Evolutionary conservation across 1,284 basidiomycete species (phyloP).

Genomic region (Moniliella sp.): DNA sequence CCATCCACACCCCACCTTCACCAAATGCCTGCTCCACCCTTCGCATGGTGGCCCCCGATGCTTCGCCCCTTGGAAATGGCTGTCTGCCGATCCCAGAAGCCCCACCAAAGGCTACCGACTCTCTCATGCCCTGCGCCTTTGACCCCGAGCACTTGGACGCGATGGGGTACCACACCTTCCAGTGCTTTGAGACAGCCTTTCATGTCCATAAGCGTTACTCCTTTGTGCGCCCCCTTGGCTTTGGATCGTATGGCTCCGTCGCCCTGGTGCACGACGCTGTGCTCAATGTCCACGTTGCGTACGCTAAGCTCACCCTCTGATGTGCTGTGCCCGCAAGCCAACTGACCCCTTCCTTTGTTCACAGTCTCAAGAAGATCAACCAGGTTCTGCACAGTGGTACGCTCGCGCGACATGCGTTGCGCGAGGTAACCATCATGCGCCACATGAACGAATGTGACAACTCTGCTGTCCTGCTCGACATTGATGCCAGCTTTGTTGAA

Average conservation of each 20-base stretch:
- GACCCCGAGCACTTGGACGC: slow-evolving; percentile 19
- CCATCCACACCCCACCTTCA: too few relatives aligned
- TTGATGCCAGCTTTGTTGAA: slow-evolving; percentile 29
- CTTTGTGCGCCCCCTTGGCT: slow-evolving; percentile 26
- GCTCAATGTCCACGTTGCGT: slow-evolving; percentile 24
- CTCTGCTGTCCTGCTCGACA: slow-evolving; percentile 24
- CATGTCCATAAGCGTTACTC: slow-evolving; percentile 28
- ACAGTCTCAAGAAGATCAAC: slow-evolving; percentile 27
- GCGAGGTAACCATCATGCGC: slow-evolving; percentile 23
- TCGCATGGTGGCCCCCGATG: too few relatives aligned
- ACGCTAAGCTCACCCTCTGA: slow-evolving; percentile 1
- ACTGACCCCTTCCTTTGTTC: too few relatives aligned
- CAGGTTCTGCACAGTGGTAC: slow-evolving; percentile 28
- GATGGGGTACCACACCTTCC: slow-evolving; percentile 27
- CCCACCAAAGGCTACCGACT: too few relatives aligned
- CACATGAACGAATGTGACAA: slow-evolving; percentile 23
- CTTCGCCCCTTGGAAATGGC: too few relatives aligned
- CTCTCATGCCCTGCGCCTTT: too few relatives aligned
- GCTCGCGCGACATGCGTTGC: slow-evolving; percentile 22
- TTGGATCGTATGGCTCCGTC: slow-evolving; percentile 31
- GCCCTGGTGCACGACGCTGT: slow-evolving; percentile 21
- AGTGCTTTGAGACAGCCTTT: slow-evolving; percentile 26
- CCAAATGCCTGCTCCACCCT: too few relatives aligned
- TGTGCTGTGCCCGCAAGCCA: neutral
- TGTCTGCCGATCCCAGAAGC: too few relatives aligned